Percentiles rank a stretch among this genome's conserved stretches.
Conservation (phyloP, 1,284 basidiomycete genomes). For the Anthracocystis setariae region DNA sequence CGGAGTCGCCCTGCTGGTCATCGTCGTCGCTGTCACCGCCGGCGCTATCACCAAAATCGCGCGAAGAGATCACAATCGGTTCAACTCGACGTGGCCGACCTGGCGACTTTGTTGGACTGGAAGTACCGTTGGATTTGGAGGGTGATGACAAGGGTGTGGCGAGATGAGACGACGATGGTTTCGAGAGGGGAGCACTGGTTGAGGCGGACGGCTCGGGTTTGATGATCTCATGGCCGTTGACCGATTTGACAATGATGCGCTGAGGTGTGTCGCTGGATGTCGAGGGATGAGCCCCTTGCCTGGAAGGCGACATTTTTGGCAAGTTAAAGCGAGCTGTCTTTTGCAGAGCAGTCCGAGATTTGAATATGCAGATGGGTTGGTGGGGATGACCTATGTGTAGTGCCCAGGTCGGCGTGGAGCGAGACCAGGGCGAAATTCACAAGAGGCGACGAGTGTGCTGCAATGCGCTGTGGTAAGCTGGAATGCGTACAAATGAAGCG, state of each 20-base stretch:
- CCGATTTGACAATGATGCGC: constrained; percentile 48
- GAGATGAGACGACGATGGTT: constrained; percentile 19
- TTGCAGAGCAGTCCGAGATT: background rate
- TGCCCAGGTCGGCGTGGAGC: no score
- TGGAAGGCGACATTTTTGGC: constrained; percentile 17
- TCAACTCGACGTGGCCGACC: constrained; percentile 33
- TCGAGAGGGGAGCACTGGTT: constrained; percentile 2
- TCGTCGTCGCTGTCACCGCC: constrained; percentile 40
- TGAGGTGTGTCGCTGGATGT: constrained; percentile 23
- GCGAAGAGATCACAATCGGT: constrained; percentile 43
- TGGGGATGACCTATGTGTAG: no score
- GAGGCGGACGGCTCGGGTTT: constrained; percentile 23
- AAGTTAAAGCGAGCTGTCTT: background rate
- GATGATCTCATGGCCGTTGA: constrained; percentile 47
- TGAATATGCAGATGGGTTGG: no score
- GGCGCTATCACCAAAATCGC: constrained; percentile 45
- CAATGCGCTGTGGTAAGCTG: background rate
- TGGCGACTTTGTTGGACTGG: constrained; percentile 38
- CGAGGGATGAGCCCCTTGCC: constrained; percentile 20
- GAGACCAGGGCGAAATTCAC: no score
- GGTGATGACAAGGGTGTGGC: constrained; percentile 33
- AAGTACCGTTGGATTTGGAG: constrained; percentile 19
- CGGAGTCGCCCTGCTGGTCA: constrained; percentile 33
- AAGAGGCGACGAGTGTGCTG: background rate
- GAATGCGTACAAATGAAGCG: background rate